These are phyloP conservation scores for Babesia divergens DNA, from an alignment of 169 alveolate species.

Conservation along the genomic window DNA sequence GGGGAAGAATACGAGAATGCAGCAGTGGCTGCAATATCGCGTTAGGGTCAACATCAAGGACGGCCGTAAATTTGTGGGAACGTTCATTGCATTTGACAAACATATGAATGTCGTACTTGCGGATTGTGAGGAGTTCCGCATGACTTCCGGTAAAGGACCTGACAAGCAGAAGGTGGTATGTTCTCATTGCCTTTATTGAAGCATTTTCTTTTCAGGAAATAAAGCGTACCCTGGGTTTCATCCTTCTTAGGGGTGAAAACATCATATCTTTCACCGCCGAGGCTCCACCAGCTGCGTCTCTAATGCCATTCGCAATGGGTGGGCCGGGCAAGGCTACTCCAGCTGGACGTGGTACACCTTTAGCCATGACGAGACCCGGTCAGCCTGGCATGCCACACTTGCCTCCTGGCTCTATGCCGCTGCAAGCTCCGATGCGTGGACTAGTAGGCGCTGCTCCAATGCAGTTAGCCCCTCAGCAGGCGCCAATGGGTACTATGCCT, in stretches of 20 bases:
- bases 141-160: slow-evolving; percentile 73
- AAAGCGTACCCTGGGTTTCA: slow-evolving; percentile 94
- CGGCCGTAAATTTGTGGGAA: slow-evolving; percentile 93
- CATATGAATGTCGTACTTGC: slow-evolving; percentile 96
- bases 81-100: slow-evolving; percentile 97
- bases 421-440: slow-evolving; percentile 69
- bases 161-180: slow-evolving; percentile 54
- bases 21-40: slow-evolving; percentile 94
- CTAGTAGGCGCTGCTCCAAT: slow-evolving; percentile 68
- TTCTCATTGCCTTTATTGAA: not conserved
- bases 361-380: slow-evolving; percentile 24
- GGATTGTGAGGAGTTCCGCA: slow-evolving; percentile 97
- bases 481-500: slow-evolving; percentile 58
- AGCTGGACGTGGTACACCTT: slow-evolving; percentile 74
- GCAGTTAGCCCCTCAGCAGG: slow-evolving; percentile 62
- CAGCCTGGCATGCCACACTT: slow-evolving; percentile 62
- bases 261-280: slow-evolving; percentile 95
- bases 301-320: slow-evolving; percentile 43
- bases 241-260: slow-evolving; percentile 96
- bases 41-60: slow-evolving; percentile 93
- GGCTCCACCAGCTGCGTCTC: slow-evolving; percentile 90
- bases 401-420: slow-evolving; percentile 32
- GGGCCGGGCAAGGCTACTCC: slow-evolving; percentile 77
- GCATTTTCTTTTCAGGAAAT: slow-evolving; percentile 78
- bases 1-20: slow-evolving; percentile 86